A percentile compares a stretch with the other conserved stretches of the same genome.
phyloP scores from a whole-genome alignment of 179 eudicot genomes.

The Heliamphora pulchella region DNA sequence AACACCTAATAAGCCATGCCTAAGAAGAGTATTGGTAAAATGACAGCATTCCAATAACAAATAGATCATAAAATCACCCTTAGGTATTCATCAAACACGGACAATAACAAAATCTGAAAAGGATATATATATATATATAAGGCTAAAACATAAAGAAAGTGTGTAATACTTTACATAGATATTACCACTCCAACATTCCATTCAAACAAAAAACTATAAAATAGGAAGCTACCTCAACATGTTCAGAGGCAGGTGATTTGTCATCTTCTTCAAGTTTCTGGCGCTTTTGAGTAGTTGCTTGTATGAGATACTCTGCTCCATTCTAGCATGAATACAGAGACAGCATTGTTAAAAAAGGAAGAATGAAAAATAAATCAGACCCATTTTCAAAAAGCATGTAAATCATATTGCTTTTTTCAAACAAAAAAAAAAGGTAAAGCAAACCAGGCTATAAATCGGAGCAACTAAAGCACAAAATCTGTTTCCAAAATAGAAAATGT shows the following conservation, averaged over 20 bases:
- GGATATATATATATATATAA: background rate
- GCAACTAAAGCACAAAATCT: background rate
- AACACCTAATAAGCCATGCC: background rate
- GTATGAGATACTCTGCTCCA: constrained; percentile 85
- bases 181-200: background rate
- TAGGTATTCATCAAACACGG: background rate
- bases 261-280: constrained; percentile 52
- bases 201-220: background rate
- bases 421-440: background rate
- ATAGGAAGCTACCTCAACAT: constrained; percentile 46
- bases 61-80: background rate
- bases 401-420: background rate
- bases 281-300: constrained; percentile 88
- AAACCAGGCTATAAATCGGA: background rate
- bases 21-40: background rate
- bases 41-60: background rate
- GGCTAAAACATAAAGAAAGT: background rate
- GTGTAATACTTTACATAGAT: background rate
- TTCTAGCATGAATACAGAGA: constrained; percentile 38
- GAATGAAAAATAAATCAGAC: background rate
- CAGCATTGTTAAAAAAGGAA: background rate
- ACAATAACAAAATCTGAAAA: constrained; percentile 10
- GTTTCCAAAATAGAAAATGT: background rate
- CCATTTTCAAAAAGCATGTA: background rate
- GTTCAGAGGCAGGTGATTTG: constrained; percentile 35